Base-by-base conservation (phyloP, 345 rosid species). In the Eucalyptus erythrocorys region DNA sequence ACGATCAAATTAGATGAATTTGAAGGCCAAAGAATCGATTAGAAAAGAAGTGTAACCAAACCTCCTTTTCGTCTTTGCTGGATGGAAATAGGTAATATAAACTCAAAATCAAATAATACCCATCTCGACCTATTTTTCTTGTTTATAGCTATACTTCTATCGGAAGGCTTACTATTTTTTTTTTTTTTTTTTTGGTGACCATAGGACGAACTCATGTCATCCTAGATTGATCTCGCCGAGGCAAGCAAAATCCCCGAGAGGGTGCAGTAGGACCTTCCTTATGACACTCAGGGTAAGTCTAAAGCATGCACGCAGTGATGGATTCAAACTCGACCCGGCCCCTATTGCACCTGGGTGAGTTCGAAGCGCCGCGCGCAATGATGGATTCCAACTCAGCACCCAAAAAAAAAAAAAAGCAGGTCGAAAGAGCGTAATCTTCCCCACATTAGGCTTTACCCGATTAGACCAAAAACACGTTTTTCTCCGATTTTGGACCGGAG, bases 131-230 rank as follows among this genome's bases (percentile, higher is more conserved):
- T 22, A 0, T 53, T 53, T 4, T 53, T 53, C 27, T 53, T 22
- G 22, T 53, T 21, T 21, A 53, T 5, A 53, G 2, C 27, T 53
- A 1, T 9, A 9, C 59, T 51, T 22, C 59, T 53, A 53, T 22
- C 0, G 0, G 2, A 53, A 22, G 59, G 5, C 2, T 53, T 53
- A 22, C 5, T 22, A 53, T 0, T 53, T 22, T 22, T 3, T 3
- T 22, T 21, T 22, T 5, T 8, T 53, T 8, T 12, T 8, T 22
- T n/a, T n/a, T n/a, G n/a, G 6, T 9, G 5, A 55, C 5, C 61
- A 55, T 22, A 22, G 27, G 27, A 55, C 0, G 3, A 55, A 55
- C 27, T 24, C 61, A 55, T 5, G 61, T 55, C 61, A 24, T 55
- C 6, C 61, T 55, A 9, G 13, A 22, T 24, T 24, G 61, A 55